Conservation (phyloP, 371 early-diverging fungal genomes). For the Mucor sp. region DNA sequence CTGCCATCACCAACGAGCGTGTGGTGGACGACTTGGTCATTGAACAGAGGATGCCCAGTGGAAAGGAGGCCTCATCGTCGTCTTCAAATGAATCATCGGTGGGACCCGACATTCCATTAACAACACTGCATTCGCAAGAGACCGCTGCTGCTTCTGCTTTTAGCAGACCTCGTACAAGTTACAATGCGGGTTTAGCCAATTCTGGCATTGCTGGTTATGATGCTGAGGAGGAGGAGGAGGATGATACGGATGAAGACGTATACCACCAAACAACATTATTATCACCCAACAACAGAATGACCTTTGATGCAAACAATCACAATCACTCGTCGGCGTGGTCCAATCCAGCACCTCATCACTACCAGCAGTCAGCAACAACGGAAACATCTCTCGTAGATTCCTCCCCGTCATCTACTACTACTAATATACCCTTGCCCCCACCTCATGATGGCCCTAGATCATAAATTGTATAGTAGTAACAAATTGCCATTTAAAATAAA, state of each 20-base stretch:
- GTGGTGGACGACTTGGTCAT: background rate
- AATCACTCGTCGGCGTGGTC: conserved; percentile 2
- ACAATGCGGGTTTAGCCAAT: conserved; percentile 12
- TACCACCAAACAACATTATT: background rate
- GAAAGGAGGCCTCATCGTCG: background rate
- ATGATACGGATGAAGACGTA: background rate
- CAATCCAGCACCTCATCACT: conserved; percentile 18
- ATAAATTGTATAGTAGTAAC: background rate
- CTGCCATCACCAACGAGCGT: background rate
- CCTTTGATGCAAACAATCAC: background rate
- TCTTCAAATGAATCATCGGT: background rate
- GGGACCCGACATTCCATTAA: conserved; percentile 16
- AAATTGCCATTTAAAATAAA: background rate
- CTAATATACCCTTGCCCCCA: conserved; percentile 9
- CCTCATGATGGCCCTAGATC: conserved; percentile 3
- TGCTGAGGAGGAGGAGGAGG: conserved; percentile 1
- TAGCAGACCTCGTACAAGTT: conserved; percentile 7
- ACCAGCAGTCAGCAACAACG: background rate
- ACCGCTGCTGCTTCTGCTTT: background rate
- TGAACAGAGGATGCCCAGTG: background rate
- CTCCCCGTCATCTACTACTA: background rate
- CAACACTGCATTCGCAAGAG: background rate
- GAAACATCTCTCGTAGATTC: background rate
- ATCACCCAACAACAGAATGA: background rate
- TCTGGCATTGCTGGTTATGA: background rate